These are phyloP conservation scores for Exophiala sp. DNA, from an alignment of 2,329 filamentous ascomycete species.

Conservation along the genomic window DNA sequence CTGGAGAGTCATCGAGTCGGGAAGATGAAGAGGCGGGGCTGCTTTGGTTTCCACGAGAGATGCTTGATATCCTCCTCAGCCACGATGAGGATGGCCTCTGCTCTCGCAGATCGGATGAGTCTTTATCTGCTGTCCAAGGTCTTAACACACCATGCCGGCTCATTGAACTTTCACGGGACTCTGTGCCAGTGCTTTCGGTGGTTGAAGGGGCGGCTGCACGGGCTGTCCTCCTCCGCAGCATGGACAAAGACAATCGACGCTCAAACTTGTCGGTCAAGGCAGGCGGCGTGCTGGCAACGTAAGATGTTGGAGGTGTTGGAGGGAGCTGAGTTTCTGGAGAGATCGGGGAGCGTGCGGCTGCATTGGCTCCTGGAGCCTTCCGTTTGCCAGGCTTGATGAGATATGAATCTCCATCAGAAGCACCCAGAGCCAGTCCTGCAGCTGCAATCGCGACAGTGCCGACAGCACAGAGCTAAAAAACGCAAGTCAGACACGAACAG, in stretches of 20 bases:
- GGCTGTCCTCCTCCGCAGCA: constrained; percentile 16
- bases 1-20: constrained; percentile 15
- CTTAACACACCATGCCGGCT: constrained; percentile 23
- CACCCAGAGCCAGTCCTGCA: constrained; percentile 53
- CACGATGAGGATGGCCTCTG: constrained; percentile 23
- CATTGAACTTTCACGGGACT: constrained; percentile 27
- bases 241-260: constrained; percentile 21
- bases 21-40: constrained; percentile 31
- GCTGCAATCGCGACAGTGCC: constrained; percentile 57
- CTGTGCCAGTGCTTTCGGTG: constrained; percentile 13
- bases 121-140: constrained; percentile 22
- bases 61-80: constrained; percentile 26
- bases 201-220: constrained; percentile 10
- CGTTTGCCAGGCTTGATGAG: constrained; percentile 32
- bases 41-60: constrained; percentile 16
- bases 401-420: constrained; percentile 36
- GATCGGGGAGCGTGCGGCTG: constrained; percentile 16
- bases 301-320: constrained; percentile 30
- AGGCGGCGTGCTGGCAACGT: constrained; percentile 13
- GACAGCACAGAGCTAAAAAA: constrained; percentile 55
- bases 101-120: constrained; percentile 22
- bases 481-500: constrained; percentile 8
- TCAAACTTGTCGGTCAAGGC: constrained; percentile 12
- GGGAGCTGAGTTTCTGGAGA: constrained; percentile 30
- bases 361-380: constrained; percentile 35